Percentiles rank a stretch among this genome's conserved stretches.
Conservation (phyloP, 2,329 filamentous ascomycete species). For the Chalara sp. region DNA sequence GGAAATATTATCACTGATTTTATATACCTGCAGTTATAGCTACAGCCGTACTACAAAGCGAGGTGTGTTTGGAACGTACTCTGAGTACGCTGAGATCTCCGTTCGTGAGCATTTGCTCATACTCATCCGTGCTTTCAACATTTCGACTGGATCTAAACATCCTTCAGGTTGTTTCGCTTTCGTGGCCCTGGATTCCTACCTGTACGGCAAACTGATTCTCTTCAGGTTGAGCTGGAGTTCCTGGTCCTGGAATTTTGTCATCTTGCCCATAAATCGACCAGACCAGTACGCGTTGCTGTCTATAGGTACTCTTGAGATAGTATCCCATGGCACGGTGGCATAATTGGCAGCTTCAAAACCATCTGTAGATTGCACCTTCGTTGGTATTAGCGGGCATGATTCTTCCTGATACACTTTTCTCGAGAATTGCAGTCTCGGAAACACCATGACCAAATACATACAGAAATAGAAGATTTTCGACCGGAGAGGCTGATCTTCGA, state of each 20-base stretch:
- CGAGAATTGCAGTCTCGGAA: conserved; percentile 42
- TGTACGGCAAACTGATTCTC: not conserved
- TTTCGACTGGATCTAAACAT: not conserved
- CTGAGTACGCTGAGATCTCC: not conserved
- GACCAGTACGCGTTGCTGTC: not conserved
- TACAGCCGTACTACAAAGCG: not conserved
- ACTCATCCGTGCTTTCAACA: not conserved
- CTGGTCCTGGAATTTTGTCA: not conserved
- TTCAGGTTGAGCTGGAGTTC: not conserved
- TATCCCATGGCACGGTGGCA: not conserved
- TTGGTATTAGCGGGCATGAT: not conserved
- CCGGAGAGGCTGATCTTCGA: conserved; percentile 4
- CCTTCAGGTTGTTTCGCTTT: no score
- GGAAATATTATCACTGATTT: conserved; percentile 29
- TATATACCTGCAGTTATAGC: conserved; percentile 30
- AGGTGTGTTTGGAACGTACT: not conserved
- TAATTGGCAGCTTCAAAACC: not conserved
- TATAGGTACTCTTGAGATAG: not conserved
- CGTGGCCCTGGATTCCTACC: not conserved
- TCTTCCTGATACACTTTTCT: conserved; percentile 6
- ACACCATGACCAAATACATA: conserved; percentile 48
- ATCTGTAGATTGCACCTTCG: not conserved
- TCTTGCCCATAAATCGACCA: not conserved
- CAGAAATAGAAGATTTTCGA: conserved; percentile 7
- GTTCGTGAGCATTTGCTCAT: not conserved